Conservation (phyloP, 2,329 filamentous ascomycete species). For the Furcasterigmium furcatum region DNA sequence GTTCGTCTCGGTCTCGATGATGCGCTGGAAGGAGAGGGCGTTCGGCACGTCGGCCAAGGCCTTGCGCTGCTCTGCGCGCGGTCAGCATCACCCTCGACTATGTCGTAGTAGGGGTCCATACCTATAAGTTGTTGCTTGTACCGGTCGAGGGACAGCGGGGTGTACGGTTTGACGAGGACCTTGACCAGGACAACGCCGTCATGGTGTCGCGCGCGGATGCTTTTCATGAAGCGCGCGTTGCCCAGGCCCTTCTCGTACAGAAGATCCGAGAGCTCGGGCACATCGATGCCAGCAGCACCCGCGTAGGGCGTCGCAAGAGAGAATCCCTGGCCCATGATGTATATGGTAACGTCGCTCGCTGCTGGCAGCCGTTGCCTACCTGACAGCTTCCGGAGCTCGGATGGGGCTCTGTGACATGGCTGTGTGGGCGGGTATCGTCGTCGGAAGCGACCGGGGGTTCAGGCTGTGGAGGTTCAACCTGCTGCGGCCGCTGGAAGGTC, state of each 20-base stretch:
- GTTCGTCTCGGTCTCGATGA: constrained; percentile 87
- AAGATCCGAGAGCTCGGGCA: constrained; percentile 86
- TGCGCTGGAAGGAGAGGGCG: constrained; percentile 82
- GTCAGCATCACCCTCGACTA: constrained; percentile 3
- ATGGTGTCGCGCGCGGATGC: constrained; percentile 83
- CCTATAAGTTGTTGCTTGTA: constrained; percentile 76
- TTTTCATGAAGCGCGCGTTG: constrained; percentile 93
- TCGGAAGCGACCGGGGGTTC: too few relatives aligned
- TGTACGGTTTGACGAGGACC: constrained; percentile 88
- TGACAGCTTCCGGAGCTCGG: constrained; percentile 6
- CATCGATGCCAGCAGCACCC: constrained; percentile 89
- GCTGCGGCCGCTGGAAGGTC: too few relatives aligned
- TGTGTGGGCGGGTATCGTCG: neutral
- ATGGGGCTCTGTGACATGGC: neutral
- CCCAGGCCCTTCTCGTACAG: constrained; percentile 91
- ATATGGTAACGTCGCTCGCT: neutral
- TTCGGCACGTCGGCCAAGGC: constrained; percentile 82
- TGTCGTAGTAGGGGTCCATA: constrained; percentile 34
- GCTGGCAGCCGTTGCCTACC: constrained; percentile 5
- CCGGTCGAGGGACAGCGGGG: constrained; percentile 72
- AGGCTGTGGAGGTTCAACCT: too few relatives aligned
- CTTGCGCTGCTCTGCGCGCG: constrained; percentile 67
- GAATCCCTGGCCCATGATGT: constrained; percentile 90
- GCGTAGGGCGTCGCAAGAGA: constrained; percentile 89
- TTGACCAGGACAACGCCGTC: constrained; percentile 93